Evolutionary conservation across 176 grass and related monocot genomes (phyloP), one percentile per base, ranked within the genome.

Genomic region (Triticum turgidum): DNA sequence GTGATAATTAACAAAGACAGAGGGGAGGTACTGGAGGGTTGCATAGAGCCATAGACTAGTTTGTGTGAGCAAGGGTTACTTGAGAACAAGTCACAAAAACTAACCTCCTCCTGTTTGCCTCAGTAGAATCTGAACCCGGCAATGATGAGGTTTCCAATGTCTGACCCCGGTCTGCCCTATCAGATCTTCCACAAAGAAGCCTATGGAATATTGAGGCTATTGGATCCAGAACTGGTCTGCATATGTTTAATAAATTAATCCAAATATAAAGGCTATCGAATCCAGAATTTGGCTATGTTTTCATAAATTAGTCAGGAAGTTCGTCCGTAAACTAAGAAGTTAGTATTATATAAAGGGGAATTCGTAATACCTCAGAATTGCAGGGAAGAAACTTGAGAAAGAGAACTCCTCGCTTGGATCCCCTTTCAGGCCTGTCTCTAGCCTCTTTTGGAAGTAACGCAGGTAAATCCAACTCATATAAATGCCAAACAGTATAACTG

Each of bases 391-490:
- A 77, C 90, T 94, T 71, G 97, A 92, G 85, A 96, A 99, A 73
- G 94, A 91, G 70, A 99, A 99, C 45, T 99, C 97, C 21, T 96
- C 97, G 65, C 97, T 99, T 70, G 94, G 97, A 65, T 99, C 97
- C 80, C 97, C 97, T 80, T 93, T 96, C 69, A 99, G 85, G 49
- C 94, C 88, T 52, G 92, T 96, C 89, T 99, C 97, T 86, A 93
- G 66, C 77, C 82, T 91, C 84, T 56, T 99, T 94, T 99, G 97
- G 68, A 99, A 99, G 89, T 96, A 96, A 21, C 97, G 90, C 80
- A 99, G 84, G 82, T 99, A 99, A 86, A 94, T 94, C 97, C 97
- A 99, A 81, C 97, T 96, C 86, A 92, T 86, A 86, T 99, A 99
- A 79, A 94, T 94, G 80, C 97, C 97, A 93, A 91, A 99, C 71